These are phyloP conservation scores for Corrigiola litoralis DNA, from an alignment of 179 eudicot species.

Conservation along the genomic window DNA sequence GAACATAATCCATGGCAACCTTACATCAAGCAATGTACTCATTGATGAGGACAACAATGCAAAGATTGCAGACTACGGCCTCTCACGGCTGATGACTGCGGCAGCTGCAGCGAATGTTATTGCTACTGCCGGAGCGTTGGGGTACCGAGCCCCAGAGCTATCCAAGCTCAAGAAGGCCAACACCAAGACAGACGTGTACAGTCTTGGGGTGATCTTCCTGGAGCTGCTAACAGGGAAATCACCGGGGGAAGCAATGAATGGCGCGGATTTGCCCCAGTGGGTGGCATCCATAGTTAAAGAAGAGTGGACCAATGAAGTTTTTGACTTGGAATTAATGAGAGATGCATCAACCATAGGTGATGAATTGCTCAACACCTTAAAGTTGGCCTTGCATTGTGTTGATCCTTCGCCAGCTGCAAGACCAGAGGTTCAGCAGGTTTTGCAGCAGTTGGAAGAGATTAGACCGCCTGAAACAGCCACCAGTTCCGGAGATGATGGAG, in stretches of 20 bases:
- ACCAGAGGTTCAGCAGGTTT: constrained; percentile 71
- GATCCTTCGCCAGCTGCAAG: constrained; percentile 75
- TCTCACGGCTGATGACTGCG: constrained; percentile 72
- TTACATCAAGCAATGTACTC: constrained; percentile 78
- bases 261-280: constrained; percentile 91
- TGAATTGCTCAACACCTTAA: constrained; percentile 73
- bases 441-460: constrained; percentile 74
- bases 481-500: constrained; percentile 54
- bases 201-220: constrained; percentile 82
- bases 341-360: constrained; percentile 67
- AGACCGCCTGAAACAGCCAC: constrained; percentile 24
- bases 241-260: constrained; percentile 75
- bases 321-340: constrained; percentile 79
- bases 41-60: constrained; percentile 61
- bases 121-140: constrained; percentile 82
- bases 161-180: constrained; percentile 74
- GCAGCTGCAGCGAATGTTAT: constrained; percentile 63
- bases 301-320: constrained; percentile 97
- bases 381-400: constrained; percentile 84
- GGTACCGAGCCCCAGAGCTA: constrained; percentile 91
- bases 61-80: constrained; percentile 78
- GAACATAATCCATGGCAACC: constrained; percentile 73
- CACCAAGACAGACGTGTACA: constrained; percentile 76
- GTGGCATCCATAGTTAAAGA: constrained; percentile 88
- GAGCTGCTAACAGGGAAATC: constrained; percentile 90